Evolutionary conservation across 1,284 basidiomycete species (phyloP).

Genomic region (Boletus smithii): DNA sequence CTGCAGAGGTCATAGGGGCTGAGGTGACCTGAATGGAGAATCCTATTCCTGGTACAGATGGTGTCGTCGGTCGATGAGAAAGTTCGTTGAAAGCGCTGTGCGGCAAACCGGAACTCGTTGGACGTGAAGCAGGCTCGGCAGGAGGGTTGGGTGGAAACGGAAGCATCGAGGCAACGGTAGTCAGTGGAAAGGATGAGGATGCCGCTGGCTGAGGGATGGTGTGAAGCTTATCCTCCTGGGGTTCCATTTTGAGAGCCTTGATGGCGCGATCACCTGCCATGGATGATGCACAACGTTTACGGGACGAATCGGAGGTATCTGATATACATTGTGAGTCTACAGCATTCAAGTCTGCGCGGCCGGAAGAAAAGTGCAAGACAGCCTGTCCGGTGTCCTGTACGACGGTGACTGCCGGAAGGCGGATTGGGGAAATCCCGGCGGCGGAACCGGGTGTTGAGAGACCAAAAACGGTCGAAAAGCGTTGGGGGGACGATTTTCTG

Average conservation of each 20-base stretch:
- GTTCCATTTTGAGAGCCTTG: conserved; percentile 67
- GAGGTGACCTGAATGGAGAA: conserved; percentile 23
- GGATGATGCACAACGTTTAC: conserved; percentile 68
- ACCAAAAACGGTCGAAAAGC: conserved; percentile 16
- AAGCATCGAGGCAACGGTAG: conserved; percentile 16
- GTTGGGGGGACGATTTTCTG: conserved; percentile 29
- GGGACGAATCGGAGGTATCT: conserved; percentile 37
- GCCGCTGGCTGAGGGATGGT: conserved; percentile 28
- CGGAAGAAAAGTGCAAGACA: conserved; percentile 20
- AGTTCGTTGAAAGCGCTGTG: conserved; percentile 26
- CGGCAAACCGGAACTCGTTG: conserved; percentile 40
- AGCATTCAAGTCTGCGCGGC: conserved; percentile 13
- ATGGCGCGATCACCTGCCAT: conserved; percentile 56
- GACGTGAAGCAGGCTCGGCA: conserved; percentile 40
- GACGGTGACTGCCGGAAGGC: conserved; percentile 15
- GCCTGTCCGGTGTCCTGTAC: conserved; percentile 23
- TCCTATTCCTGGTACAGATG: conserved; percentile 18
- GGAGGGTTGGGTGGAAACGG: conserved; percentile 32
- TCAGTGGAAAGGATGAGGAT: conserved; percentile 30
- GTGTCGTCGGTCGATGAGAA: conserved; percentile 26
- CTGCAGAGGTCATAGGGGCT: conserved; percentile 18
- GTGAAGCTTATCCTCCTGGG: conserved; percentile 50
- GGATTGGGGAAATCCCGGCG: conserved; percentile 17
- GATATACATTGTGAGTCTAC: conserved; percentile 23
- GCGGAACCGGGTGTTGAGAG: conserved; percentile 17